Evolutionary conservation across 345 rosid genomes (phyloP).

Genomic region (Streptanthus diversifolius): DNA sequence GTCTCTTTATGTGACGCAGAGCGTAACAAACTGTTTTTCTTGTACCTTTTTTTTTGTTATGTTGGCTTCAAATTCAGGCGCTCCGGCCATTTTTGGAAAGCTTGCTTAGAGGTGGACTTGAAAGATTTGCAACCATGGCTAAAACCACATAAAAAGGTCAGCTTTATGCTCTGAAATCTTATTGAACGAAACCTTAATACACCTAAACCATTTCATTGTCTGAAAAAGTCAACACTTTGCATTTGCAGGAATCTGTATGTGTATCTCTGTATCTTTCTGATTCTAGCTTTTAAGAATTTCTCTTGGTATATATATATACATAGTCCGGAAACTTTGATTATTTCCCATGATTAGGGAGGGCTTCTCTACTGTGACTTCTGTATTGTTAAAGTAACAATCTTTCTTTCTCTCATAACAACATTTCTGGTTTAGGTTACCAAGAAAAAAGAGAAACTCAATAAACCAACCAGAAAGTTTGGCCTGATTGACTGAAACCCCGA

Average conservation of each 20-base stretch:
- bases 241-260: slow-evolving; percentile 25
- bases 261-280: neutral
- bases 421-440: slow-evolving; percentile 21
- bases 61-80: slow-evolving; percentile 39
- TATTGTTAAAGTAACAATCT: slow-evolving; percentile 5
- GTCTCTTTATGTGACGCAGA: neutral
- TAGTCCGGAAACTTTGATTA: neutral
- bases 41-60: neutral
- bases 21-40: neutral
- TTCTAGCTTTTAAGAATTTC: neutral
- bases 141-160: slow-evolving; percentile 26
- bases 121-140: slow-evolving; percentile 51
- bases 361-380: neutral
- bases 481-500: neutral
- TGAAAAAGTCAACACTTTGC: slow-evolving; percentile 6
- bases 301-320: slow-evolving; percentile 3
- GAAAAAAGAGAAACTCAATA: neutral
- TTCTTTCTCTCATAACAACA: neutral
- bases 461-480: slow-evolving; percentile 4
- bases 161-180: neutral
- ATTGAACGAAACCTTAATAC: neutral
- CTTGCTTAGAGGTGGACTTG: slow-evolving; percentile 62
- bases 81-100: slow-evolving; percentile 68
- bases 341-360: neutral
- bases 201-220: neutral